Evolutionary conservation across 1,139 yeast species (phyloP).

Genomic region (Hyphopichia fennica): DNA sequence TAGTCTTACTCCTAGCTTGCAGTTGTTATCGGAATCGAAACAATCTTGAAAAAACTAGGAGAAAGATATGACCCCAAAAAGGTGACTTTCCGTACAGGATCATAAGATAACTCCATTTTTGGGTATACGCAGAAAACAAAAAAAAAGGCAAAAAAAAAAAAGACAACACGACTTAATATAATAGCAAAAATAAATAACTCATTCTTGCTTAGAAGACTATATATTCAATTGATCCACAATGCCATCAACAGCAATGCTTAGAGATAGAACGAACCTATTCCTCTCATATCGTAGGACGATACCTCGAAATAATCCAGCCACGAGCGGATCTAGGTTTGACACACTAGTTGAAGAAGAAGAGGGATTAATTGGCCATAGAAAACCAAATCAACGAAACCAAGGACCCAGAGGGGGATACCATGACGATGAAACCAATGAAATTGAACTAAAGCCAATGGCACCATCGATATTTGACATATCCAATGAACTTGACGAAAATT

Average conservation of each 20-base stretch:
- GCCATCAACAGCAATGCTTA: constrained; percentile 45
- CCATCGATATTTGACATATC: constrained; percentile 79
- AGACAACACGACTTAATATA: too few species aligned
- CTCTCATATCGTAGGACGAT: constrained; percentile 72
- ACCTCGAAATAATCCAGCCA: constrained; percentile 40
- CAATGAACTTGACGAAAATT: constrained; percentile 64
- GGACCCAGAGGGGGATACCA: constrained; percentile 12
- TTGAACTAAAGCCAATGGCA: constrained; percentile 59
- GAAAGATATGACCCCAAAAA: too few species aligned
- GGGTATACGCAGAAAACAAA: too few species aligned
- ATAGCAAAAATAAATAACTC: too few species aligned
- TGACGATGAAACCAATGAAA: constrained; percentile 18
- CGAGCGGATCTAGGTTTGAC: constrained; percentile 26
- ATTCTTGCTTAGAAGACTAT: too few species aligned
- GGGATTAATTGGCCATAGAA: constrained; percentile 39
- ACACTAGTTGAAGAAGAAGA: constrained; percentile 54
- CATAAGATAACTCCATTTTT: too few species aligned
- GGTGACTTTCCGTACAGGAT: too few species aligned
- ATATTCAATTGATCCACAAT: neutral
- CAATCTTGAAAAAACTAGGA: too few species aligned
- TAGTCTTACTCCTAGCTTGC: too few species aligned
- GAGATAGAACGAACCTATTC: constrained; percentile 72
- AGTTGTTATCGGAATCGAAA: too few species aligned
- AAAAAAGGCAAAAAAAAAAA: too few species aligned
- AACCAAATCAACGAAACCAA: constrained; percentile 10